Base-by-base conservation (phyloP, 768 basidiomycete genomes). In the Phylloporus arenicola region DNA sequence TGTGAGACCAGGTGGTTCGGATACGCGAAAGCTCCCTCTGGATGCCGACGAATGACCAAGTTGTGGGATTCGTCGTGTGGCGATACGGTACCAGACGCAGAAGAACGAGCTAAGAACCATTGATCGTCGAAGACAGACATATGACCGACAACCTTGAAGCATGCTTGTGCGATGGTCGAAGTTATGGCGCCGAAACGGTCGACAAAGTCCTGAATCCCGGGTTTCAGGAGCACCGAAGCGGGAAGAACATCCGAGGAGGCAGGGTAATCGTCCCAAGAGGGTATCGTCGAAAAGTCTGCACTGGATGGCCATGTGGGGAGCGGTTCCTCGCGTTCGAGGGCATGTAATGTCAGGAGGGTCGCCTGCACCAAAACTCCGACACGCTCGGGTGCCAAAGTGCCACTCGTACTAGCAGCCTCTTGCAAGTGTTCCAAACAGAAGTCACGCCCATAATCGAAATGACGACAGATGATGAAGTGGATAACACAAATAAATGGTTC, bases 91-190 rank as follows among this genome's bases (percentile, higher is more conserved):
- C 57, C 47, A 17, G 58, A 50, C 3, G 50, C 40, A 34, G 62
- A 58, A 43, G 83, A 67, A 41, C 83, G 80, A 17, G 79, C 73
- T 45, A 78, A 72, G 0, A 81, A 77, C 84, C 86, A 91, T 57
- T 90, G 86, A 8, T 93, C 87, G 51, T 96, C 92, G 49, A 92
- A 84, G 27, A 94, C 73, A 14, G 84, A 83, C 83, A 94, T 88
- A 33, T 74, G 69, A 2, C 87, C 88, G 7, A 90, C 80, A 4
- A 76, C 64, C 48, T 82, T 80, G 59, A 78, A 78, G 59, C 83
- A 89, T 7, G 78, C 57, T 4, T 69, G 70, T 0, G 84, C 79
- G 40, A 93, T 75, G 35, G 70, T 68, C 12, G 75, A 77, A 2
- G 91, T 68, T 2, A 78, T 74, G 0, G 77, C 69, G 13, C 80